phyloP scores from a whole-genome alignment of 73 alveolate species.

The Uronychia setigera region DNA sequence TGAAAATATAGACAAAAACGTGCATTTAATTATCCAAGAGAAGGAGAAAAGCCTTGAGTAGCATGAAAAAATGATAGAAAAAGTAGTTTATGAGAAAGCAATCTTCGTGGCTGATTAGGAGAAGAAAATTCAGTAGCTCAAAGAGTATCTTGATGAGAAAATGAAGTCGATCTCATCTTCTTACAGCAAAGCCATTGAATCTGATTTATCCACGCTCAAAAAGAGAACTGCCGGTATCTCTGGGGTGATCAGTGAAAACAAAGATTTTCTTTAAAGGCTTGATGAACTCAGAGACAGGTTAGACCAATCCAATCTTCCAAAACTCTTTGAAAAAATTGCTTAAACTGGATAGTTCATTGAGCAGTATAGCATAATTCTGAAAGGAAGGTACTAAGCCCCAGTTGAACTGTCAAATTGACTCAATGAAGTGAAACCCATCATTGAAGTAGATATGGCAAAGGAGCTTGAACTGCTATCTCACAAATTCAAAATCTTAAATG shows the following conservation, averaged over 20 bases:
- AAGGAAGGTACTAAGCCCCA: neutral
- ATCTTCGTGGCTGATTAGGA: neutral
- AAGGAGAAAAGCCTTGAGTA: neutral
- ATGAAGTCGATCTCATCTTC: neutral
- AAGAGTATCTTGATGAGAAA: conserved; percentile 3
- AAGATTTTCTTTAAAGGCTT: neutral
- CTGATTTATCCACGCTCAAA: neutral
- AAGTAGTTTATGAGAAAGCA: neutral
- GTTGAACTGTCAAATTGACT: neutral
- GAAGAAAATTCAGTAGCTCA: neutral
- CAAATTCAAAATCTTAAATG: conserved; percentile 2
- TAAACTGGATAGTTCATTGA: neutral
- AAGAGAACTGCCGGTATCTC: neutral
- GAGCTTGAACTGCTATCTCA: conserved; percentile 7
- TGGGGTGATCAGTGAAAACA: neutral
- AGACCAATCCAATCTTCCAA: neutral
- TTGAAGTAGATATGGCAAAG: neutral
- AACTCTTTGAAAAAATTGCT: neutral
- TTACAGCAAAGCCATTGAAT: conserved; percentile 3
- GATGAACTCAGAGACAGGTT: neutral
- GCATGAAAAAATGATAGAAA: neutral
- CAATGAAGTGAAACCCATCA: neutral
- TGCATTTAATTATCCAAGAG: neutral
- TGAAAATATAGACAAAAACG: neutral
- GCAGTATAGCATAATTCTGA: neutral